phyloP scores from a whole-genome alignment of 768 basidiomycete species.

The Kwoniella newhampshirensis region DNA sequence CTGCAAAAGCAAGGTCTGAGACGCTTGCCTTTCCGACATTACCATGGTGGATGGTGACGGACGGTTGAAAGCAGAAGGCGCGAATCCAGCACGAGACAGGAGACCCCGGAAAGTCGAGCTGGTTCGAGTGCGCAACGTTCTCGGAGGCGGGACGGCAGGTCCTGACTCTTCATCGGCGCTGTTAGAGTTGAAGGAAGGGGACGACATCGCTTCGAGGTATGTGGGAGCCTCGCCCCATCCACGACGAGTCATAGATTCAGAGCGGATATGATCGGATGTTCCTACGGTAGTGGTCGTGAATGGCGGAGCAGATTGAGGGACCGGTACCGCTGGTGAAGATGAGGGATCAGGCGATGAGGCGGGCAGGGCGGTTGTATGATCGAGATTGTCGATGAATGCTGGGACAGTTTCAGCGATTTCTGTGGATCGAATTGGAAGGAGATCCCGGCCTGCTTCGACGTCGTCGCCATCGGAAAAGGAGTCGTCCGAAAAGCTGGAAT shows the following conservation, averaged over 20 bases:
- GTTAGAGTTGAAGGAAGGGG: constrained; percentile 15
- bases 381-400: not conserved
- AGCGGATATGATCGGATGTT: not conserved
- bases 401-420: too few relatives aligned
- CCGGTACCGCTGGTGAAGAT: not conserved
- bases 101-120: constrained; percentile 36
- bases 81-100: constrained; percentile 27
- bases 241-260: constrained; percentile 18
- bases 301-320: constrained; percentile 7
- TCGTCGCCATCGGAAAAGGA: too few relatives aligned
- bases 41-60: not conserved
- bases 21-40: constrained; percentile 11
- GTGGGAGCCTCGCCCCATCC: constrained; percentile 46
- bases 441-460: too few relatives aligned
- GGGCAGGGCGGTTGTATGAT: not conserved
- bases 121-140: constrained; percentile 19
- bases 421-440: too few relatives aligned
- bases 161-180: not conserved
- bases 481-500: too few relatives aligned
- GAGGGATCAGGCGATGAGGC: not conserved
- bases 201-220: constrained; percentile 46
- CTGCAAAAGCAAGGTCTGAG: constrained; percentile 34
- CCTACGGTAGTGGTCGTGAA: not conserved
- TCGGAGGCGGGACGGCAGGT: constrained; percentile 21
- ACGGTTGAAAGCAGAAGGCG: not conserved